These are phyloP conservation scores for Plasmodium adleri DNA, from an alignment of 169 alveolate species.

Conservation along the genomic window DNA sequence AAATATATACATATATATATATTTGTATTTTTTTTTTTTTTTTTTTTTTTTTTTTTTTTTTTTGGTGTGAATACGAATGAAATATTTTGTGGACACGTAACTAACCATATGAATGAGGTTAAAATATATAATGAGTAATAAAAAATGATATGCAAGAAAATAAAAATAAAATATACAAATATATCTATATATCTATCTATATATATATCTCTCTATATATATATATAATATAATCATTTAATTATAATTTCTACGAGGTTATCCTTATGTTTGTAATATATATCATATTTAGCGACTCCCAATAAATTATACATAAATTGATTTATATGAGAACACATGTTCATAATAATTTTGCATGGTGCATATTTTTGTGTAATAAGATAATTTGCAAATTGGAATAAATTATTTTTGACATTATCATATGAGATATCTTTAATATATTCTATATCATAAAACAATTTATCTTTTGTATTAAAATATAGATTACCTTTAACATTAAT, in stretches of 20 bases:
- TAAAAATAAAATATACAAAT: too few relatives aligned
- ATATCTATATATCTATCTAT: too few relatives aligned
- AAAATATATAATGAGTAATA: too few relatives aligned
- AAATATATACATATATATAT: too few relatives aligned
- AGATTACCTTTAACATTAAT: conserved; percentile 36
- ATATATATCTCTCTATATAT: too few relatives aligned
- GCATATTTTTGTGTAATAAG: conserved; percentile 45
- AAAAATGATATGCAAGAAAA: too few relatives aligned
- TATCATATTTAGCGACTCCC: conserved; percentile 1
- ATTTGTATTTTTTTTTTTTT: too few relatives aligned
- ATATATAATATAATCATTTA: conserved; percentile 7
- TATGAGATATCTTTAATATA: conserved; percentile 22
- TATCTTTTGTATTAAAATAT: conserved; percentile 55
- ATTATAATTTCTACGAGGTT: conserved; percentile 59
- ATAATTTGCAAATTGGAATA: conserved; percentile 17
- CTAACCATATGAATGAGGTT: too few relatives aligned
- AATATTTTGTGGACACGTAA: too few relatives aligned
- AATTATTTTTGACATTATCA: conserved; percentile 13
- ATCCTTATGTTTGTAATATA: conserved; percentile 24
- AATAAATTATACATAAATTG: conserved; percentile 34
- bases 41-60: too few relatives aligned
- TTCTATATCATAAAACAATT: conserved; percentile 55
- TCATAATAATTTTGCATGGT: conserved; percentile 61
- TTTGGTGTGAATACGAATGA: too few relatives aligned
- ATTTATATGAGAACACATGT: conserved; percentile 30